Percentiles rank a stretch among this genome's conserved stretches.
phyloP scores from a whole-genome alignment of 768 basidiomycete genomes.

The Podaxis carcinomalis region DNA sequence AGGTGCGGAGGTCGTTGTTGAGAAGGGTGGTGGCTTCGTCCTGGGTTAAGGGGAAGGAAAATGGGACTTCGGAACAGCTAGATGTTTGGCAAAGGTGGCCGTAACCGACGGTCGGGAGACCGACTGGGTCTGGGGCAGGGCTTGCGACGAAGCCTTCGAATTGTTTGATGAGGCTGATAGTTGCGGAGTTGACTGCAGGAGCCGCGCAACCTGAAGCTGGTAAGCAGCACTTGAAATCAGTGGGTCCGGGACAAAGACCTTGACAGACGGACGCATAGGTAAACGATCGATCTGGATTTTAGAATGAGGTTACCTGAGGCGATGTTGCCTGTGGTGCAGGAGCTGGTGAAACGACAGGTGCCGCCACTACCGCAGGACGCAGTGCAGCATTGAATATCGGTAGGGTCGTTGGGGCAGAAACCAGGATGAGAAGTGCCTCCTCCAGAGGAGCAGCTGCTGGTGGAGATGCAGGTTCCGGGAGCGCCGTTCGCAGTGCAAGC shows the following conservation, averaged over 20 bases:
- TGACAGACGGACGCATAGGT: background rate
- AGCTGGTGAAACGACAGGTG: constrained; percentile 20
- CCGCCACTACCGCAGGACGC: constrained; percentile 24
- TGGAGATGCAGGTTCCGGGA: constrained; percentile 23
- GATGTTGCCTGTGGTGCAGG: constrained; percentile 20
- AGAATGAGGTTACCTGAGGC: constrained; percentile 15
- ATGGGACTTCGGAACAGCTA: constrained; percentile 30
- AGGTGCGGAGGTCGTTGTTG: constrained; percentile 19
- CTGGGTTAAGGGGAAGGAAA: constrained; percentile 29
- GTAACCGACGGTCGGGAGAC: constrained; percentile 31
- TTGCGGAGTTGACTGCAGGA: constrained; percentile 24
- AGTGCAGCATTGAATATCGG: constrained; percentile 23
- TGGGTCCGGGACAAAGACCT: constrained; percentile 26
- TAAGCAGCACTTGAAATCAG: constrained; percentile 23
- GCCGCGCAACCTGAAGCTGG: constrained; percentile 15
- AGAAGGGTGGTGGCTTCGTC: constrained; percentile 26
- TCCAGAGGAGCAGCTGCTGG: constrained; percentile 18
- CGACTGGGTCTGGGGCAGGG: constrained; percentile 31
- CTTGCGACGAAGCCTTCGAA: constrained; percentile 32
- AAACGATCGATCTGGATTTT: background rate
- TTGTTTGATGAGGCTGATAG: constrained; percentile 24
- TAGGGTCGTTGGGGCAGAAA: constrained; percentile 24
- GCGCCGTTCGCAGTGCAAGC: constrained; percentile 21
- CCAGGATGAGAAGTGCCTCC: constrained; percentile 21
- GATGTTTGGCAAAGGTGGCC: constrained; percentile 28